These are phyloP conservation scores for Helicocarpus griseus DNA, from an alignment of 2,329 filamentous ascomycete genomes.

Conservation along the genomic window DNA sequence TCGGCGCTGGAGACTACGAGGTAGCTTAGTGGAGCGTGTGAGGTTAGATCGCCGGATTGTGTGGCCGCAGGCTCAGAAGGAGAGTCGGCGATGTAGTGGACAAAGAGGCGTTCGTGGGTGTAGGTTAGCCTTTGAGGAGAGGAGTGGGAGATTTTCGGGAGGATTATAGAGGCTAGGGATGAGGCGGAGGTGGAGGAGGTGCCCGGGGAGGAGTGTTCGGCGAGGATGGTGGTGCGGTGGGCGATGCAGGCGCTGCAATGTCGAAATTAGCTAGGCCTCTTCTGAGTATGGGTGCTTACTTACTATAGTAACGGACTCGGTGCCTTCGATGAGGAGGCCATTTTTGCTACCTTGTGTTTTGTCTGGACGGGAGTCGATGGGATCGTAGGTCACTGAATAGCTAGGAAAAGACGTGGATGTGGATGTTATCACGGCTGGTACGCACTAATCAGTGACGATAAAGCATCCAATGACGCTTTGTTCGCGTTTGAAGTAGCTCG, in stretches of 20 bases:
- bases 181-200: slow-evolving; percentile 76
- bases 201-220: slow-evolving; percentile 83
- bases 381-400: no score
- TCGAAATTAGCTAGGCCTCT: background rate
- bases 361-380: no score
- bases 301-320: slow-evolving; percentile 66
- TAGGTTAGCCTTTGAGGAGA: slow-evolving; percentile 83
- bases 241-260: slow-evolving; percentile 74
- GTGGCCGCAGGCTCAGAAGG: slow-evolving; percentile 56
- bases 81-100: slow-evolving; percentile 88
- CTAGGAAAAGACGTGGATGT: no score
- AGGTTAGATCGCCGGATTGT: slow-evolving; percentile 36
- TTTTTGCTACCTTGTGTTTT: no score
- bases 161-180: slow-evolving; percentile 82
- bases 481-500: no score
- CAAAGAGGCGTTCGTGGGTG: slow-evolving; percentile 82
- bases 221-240: slow-evolving; percentile 82
- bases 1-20: slow-evolving; percentile 75
- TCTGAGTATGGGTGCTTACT: slow-evolving; percentile 22
- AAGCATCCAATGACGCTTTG: no score
- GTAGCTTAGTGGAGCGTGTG: slow-evolving; percentile 78
- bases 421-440: no score
- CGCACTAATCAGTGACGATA: no score
- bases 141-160: slow-evolving; percentile 83
- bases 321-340: slow-evolving; percentile 62